Base-by-base conservation (phyloP, 108 stramenopile genomes). In the Fragilaria radians region DNA sequence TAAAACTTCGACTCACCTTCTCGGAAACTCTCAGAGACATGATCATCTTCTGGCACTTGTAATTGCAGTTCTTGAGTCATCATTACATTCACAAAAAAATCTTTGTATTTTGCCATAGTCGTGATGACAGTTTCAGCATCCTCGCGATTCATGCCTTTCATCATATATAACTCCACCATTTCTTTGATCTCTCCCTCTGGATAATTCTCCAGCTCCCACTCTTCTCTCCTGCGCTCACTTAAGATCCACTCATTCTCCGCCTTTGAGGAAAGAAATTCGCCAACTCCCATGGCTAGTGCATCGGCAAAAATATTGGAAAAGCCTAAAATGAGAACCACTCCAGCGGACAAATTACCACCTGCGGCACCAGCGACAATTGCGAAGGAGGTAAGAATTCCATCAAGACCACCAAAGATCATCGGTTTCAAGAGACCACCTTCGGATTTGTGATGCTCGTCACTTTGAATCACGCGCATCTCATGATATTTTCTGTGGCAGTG, bases 71-170 rank as follows among this genome's bases (percentile, higher is more conserved):
- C 98, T 55, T 96, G 95, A 2, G 79, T 68, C 96, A 99, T 97
- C 96, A 99, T 96, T 17, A 94, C 65, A 74, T 97, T 91, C 0
- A 99, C 96, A 66, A 99, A 99, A 72, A 96, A 97, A 27, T 95
- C 87, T 53, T 91, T 84, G 77, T 97, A 96, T 68, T 96, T 94
- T 19, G 95, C 58, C 88, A 97, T 94, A 25, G 89, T 95, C 48
- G 74, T 67, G 51, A 96, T 89, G n/a, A 94, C 89, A 7, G 63
- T 19, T 48, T 68, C 70, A 24, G 95, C 95, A 74, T 96, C 95
- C 48, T 86, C 79, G 30, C 61, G 55, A 23, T 46, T 65, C 86
- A 96, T 86, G 1, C 95, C 95, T 46, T 73, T 63, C 27, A 59
- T 46, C 57, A 64, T 58, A 60, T 93, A 94, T 52, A 94, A 86